Evolutionary conservation across 2,329 filamentous ascomycete genomes (phyloP).

Genomic region (Aspergillus thermomutatus): DNA sequence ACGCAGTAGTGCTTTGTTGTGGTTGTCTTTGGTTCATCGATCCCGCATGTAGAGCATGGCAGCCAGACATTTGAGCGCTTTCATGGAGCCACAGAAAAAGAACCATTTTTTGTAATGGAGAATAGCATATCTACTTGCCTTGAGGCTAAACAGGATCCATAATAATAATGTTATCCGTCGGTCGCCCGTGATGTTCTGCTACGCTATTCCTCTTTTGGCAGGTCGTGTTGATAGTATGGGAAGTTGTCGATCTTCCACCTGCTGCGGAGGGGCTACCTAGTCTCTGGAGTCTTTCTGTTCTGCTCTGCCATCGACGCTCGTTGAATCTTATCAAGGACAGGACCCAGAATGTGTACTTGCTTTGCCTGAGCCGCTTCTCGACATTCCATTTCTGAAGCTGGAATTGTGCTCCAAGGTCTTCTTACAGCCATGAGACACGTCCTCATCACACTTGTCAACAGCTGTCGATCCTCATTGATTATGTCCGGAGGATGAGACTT

Average conservation of each 20-base stretch:
- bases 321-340: not conserved
- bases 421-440: not conserved
- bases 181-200: not conserved
- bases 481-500: not conserved
- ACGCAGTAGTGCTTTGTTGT: not conserved
- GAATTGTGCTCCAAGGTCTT: not conserved
- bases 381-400: no score
- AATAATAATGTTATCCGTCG: not conserved
- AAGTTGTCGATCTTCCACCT: not conserved
- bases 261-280: no score
- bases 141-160: no score
- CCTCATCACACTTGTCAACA: not conserved
- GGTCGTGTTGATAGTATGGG: not conserved
- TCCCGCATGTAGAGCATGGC: not conserved
- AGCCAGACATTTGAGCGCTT: not conserved
- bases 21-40: not conserved
- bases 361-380: not conserved
- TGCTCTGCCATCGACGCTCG: not conserved
- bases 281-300: not conserved
- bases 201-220: not conserved
- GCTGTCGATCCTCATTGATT: not conserved
- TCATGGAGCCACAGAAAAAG: not conserved
- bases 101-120: no score
- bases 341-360: not conserved
- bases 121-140: no score